Percentiles rank a stretch among this genome's conserved stretches.
phyloP scores from a whole-genome alignment of 2,329 filamentous ascomycete genomes.

The Epichloe coenophiala region DNA sequence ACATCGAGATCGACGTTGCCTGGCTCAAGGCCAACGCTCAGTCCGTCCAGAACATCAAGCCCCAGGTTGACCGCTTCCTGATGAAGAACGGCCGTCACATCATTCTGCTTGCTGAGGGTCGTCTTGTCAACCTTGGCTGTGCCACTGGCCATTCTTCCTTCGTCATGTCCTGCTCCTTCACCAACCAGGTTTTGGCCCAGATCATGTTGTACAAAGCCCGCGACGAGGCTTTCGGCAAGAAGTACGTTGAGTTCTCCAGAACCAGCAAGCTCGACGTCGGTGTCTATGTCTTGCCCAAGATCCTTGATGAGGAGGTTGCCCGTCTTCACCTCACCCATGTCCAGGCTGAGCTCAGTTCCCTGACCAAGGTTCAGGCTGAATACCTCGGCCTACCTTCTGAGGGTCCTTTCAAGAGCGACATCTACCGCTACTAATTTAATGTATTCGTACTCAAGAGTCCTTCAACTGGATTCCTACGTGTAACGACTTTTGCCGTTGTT shows the following conservation, averaged over 20 bases:
- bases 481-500: constrained; percentile 21
- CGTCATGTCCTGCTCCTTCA: constrained; percentile 99
- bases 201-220: constrained; percentile 94
- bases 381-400: constrained; percentile 78
- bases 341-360: constrained; percentile 84
- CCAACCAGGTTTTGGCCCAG: constrained; percentile 99
- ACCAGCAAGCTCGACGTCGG: constrained; percentile 78
- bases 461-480: constrained; percentile 27
- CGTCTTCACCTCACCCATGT: constrained; percentile 84
- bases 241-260: constrained; percentile 95
- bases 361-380: constrained; percentile 78
- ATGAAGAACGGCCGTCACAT: constrained; percentile 92
- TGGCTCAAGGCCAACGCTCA: constrained; percentile 97
- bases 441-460: constrained; percentile 23
- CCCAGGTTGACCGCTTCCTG: constrained; percentile 95
- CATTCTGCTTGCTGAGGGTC: constrained; percentile 95
- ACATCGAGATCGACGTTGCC: constrained; percentile 98
- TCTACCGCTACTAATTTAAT: constrained; percentile 37
- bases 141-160: constrained; percentile 98
- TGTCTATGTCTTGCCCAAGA: constrained; percentile 88
- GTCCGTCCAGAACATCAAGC: constrained; percentile 97
- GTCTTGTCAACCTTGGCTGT: constrained; percentile 98
- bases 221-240: constrained; percentile 75
- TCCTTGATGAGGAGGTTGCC: constrained; percentile 97
- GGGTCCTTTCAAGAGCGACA: constrained; percentile 94